phyloP scores from a whole-genome alignment of 805 yeast species.

The Naumovozyma castellii region DNA sequence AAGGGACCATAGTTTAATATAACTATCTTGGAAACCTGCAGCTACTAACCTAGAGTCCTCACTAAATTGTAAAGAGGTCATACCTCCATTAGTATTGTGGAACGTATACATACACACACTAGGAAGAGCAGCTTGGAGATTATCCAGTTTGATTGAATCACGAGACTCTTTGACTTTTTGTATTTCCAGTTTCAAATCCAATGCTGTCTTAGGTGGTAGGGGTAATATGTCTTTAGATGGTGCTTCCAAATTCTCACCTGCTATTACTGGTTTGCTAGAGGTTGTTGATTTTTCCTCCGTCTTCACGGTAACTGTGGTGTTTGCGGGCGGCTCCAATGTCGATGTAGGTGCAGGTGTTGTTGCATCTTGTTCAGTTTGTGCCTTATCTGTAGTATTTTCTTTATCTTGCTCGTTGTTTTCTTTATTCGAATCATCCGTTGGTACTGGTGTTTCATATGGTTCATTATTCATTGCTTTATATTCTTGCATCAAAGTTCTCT shows the following conservation, averaged over 20 bases:
- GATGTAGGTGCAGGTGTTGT: slow-evolving; percentile 18
- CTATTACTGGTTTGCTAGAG: background rate
- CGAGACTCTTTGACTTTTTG: slow-evolving; percentile 74
- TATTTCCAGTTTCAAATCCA: slow-evolving; percentile 73
- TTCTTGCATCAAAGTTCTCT: slow-evolving; percentile 50
- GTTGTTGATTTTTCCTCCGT: background rate
- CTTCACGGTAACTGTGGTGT: background rate
- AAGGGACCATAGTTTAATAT: slow-evolving; percentile 82
- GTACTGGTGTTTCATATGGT: slow-evolving; percentile 11
- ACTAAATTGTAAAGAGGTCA: slow-evolving; percentile 81
- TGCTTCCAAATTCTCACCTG: slow-evolving; percentile 36
- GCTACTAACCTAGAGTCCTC: slow-evolving; percentile 82
- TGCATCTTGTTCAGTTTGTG: slow-evolving; percentile 6
- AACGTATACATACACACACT: slow-evolving; percentile 97
- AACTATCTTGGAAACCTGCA: slow-evolving; percentile 90
- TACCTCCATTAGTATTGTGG: slow-evolving; percentile 84
- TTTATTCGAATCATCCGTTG: slow-evolving; percentile 2
- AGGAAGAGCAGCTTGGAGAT: slow-evolving; percentile 73
- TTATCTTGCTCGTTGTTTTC: slow-evolving; percentile 7
- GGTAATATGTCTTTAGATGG: slow-evolving; percentile 75
- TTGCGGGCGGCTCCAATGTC: slow-evolving; percentile 14
- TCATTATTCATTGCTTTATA: slow-evolving; percentile 49
- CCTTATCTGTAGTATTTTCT: slow-evolving; percentile 1
- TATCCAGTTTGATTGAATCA: slow-evolving; percentile 57
- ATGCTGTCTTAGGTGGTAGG: slow-evolving; percentile 70